phyloP scores from a whole-genome alignment of 2,329 filamentous ascomycete species.

The Lecanicillium sp. region DNA sequence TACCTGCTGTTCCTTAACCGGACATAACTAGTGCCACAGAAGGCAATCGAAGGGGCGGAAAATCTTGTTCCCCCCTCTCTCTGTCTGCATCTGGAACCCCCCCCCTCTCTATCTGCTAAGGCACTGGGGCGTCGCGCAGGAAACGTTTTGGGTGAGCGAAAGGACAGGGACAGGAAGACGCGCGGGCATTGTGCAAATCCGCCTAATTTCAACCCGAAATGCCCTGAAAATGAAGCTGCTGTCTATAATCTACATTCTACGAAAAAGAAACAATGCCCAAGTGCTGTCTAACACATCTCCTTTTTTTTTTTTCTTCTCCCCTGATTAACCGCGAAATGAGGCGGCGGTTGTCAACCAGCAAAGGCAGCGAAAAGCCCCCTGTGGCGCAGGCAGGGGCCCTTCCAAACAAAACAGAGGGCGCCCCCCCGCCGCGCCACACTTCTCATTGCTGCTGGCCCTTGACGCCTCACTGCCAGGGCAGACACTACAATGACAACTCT shows the following conservation, averaged over 20 bases:
- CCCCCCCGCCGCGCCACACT: background rate
- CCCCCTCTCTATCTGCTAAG: background rate
- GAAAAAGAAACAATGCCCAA: background rate
- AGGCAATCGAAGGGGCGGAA: background rate
- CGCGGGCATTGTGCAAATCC: conserved; percentile 1
- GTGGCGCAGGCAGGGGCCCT: background rate
- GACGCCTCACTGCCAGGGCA: background rate
- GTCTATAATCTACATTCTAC: background rate
- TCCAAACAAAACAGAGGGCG: conserved; percentile 7
- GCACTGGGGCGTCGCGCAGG: conserved; percentile 10
- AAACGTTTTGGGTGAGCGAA: too few species aligned
- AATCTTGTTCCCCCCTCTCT: background rate
- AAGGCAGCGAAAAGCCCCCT: background rate
- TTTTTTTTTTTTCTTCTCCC: background rate
- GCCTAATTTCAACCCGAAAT: background rate
- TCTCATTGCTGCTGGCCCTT: background rate
- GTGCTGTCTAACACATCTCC: background rate
- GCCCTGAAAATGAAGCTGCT: background rate
- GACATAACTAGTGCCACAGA: background rate
- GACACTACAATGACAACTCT: too few species aligned
- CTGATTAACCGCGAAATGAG: background rate
- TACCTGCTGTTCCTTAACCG: too few species aligned
- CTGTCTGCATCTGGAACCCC: too few species aligned
- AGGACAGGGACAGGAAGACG: too few species aligned
- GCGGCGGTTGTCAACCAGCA: too few species aligned